phyloP scores from a whole-genome alignment of 257 asterid genomes.

The Plantago ovata region DNA sequence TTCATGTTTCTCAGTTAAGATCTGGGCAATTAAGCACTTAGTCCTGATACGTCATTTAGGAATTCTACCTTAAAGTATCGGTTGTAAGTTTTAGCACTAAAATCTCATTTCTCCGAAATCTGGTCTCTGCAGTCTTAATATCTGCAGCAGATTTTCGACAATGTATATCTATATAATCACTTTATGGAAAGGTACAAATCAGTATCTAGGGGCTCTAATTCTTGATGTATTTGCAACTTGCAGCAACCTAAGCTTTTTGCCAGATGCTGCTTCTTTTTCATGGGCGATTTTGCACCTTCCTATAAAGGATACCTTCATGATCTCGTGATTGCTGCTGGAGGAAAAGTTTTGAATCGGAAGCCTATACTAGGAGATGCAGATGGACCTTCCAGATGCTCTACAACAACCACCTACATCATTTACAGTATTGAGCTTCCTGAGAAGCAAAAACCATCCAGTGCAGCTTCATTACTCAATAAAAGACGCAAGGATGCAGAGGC shows the following conservation, averaged over 20 bases:
- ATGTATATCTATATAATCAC: background rate
- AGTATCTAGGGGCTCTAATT: slow-evolving; percentile 1
- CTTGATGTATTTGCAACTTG: slow-evolving; percentile 21
- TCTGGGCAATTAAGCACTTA: too few relatives aligned
- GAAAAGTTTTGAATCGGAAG: slow-evolving; percentile 68
- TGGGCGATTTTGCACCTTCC: slow-evolving; percentile 59
- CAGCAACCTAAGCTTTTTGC: slow-evolving; percentile 83
- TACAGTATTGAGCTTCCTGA: slow-evolving; percentile 60
- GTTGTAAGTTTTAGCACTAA: too few relatives aligned
- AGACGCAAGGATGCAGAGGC: slow-evolving; percentile 50
- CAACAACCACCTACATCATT: slow-evolving; percentile 41
- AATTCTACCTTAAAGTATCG: too few relatives aligned
- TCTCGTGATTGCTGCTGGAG: slow-evolving; percentile 85
- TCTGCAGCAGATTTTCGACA: background rate
- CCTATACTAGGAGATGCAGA: slow-evolving; percentile 47
- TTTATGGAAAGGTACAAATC: background rate
- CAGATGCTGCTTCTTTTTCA: slow-evolving; percentile 62
- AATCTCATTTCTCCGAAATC: too few relatives aligned
- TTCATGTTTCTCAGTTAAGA: too few relatives aligned
- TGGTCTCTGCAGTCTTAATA: too few relatives aligned
- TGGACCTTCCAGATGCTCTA: slow-evolving; percentile 19
- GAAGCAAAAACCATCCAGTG: slow-evolving; percentile 32
- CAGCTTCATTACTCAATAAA: slow-evolving; percentile 25
- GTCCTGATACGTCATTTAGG: background rate
- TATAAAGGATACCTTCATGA: slow-evolving; percentile 74